Evolutionary conservation across 2,329 filamentous ascomycete species (phyloP), one percentile per base, ranked within the genome.

Genomic region (Amylocarpus encephaloides): DNA sequence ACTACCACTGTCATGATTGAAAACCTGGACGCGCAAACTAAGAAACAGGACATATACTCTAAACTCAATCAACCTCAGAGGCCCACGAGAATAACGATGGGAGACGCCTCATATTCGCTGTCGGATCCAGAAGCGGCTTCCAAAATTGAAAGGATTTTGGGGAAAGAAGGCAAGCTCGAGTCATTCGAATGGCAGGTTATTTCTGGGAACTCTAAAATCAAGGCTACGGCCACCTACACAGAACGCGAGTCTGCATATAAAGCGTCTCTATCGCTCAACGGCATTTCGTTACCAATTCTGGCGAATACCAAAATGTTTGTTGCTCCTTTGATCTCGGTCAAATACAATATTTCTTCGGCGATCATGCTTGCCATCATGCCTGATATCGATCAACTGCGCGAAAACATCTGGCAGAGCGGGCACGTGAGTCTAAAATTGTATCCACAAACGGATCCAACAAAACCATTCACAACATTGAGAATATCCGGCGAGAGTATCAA

Each of bases 211-310:
- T 18, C 18, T 10, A 34, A 41, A 32, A 50, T 68, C 15, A 72
- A 72, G 53, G 72, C 67, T 0, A 64, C 61, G 12, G 72, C 68
- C 1, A 59, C 61, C 2, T 77, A 74, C 40, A 16, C 59, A 3
- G 57, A 69, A 1, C 69, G 71, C 43, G 59, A 59, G 0, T 64
- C 71, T 35, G 73, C 72, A 0, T 56, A 56, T 38, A 54, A 65
- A 9, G 71, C 68, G 0, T 64, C 58, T 1, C 49, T 40, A n/a
- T 49, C 51, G 1, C 60, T 74, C 0, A 55, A 72, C 41, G 50
- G 64, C 4, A 62, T 18, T 6, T 46, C 43, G 2, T 36, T 75
- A 5, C 53, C 63, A 0, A 68, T 71, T 11, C 55, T 66, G 1
- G 49, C 51, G 3, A 55, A 44, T 0, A 65, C 59, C 0, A 70